These are phyloP conservation scores for Aspergillus caelatus DNA, from an alignment of 2,329 filamentous ascomycete species.

Conservation along the genomic window DNA sequence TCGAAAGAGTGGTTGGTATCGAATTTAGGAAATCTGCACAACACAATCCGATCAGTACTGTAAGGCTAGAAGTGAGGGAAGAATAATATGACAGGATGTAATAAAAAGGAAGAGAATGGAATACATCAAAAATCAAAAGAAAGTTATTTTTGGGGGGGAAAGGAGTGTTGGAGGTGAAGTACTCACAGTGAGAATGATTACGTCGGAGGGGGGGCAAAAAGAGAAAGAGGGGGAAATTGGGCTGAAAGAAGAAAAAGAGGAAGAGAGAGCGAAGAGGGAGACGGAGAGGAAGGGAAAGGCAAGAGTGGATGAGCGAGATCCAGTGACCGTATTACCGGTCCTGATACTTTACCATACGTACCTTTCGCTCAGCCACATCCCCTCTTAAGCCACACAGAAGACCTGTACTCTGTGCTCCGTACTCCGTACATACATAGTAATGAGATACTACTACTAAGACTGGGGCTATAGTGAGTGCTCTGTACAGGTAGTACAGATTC, in stretches of 20 bases:
- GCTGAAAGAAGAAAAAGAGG: slow-evolving; percentile 19
- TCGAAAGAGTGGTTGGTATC: slow-evolving; percentile 14
- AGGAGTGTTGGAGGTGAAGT: slow-evolving; percentile 14
- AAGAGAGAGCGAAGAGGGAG: slow-evolving; percentile 8
- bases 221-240: slow-evolving; percentile 26
- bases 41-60: slow-evolving; percentile 5
- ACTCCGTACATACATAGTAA: neutral
- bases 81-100: neutral
- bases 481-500: no score
- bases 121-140: neutral
- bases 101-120: slow-evolving; percentile 11
- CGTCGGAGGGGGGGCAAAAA: slow-evolving; percentile 11
- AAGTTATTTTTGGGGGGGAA: slow-evolving; percentile 11
- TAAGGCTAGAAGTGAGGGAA: neutral
- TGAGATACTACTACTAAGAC: no score
- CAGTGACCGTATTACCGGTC: slow-evolving; percentile 5
- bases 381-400: neutral
- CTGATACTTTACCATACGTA: slow-evolving; percentile 1
- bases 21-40: slow-evolving; percentile 24
- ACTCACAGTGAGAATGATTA: slow-evolving; percentile 9
- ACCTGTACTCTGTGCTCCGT: neutral
- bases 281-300: slow-evolving; percentile 8
- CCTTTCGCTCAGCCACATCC: slow-evolving; percentile 4
- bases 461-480: no score
- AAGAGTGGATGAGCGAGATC: slow-evolving; percentile 8